Evolutionary conservation across 441 rosid species (phyloP).

Genomic region (Populus tomentosa): DNA sequence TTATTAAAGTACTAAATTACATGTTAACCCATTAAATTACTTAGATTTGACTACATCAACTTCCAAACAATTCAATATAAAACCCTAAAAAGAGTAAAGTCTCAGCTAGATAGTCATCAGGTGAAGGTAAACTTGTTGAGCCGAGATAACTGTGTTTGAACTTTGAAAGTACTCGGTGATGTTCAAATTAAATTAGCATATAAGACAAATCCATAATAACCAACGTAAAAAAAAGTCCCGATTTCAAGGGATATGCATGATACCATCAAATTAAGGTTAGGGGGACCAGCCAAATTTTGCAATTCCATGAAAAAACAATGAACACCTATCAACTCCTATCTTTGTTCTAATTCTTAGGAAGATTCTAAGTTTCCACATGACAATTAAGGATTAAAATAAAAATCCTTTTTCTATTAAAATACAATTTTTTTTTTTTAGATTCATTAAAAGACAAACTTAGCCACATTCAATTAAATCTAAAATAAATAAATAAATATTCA

Average conservation of each 20-base stretch:
- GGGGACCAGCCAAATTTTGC: background rate
- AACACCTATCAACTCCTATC: background rate
- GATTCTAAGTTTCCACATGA: background rate
- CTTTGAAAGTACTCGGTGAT: background rate
- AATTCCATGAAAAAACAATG: background rate
- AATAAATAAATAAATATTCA: no score
- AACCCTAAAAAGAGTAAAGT: no score
- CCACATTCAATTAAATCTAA: no score
- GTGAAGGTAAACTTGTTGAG: no score
- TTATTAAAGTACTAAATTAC: no score
- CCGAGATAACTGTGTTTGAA: background rate
- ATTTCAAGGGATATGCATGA: background rate
- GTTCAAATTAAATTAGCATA: background rate
- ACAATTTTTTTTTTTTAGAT: background rate
- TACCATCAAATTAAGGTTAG: background rate
- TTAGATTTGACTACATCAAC: no score
- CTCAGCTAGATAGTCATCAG: no score
- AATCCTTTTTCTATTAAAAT: background rate
- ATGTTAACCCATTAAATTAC: background rate
- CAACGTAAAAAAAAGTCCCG: background rate
- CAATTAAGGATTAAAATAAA: background rate
- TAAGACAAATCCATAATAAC: background rate
- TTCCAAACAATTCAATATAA: no score
- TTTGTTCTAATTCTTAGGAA: background rate
- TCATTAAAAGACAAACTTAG: background rate